A percentile compares a stretch with the other conserved stretches of the same genome.
Conservation (phyloP, 1,284 basidiomycete species). For the Trichosporon inkin region DNA sequence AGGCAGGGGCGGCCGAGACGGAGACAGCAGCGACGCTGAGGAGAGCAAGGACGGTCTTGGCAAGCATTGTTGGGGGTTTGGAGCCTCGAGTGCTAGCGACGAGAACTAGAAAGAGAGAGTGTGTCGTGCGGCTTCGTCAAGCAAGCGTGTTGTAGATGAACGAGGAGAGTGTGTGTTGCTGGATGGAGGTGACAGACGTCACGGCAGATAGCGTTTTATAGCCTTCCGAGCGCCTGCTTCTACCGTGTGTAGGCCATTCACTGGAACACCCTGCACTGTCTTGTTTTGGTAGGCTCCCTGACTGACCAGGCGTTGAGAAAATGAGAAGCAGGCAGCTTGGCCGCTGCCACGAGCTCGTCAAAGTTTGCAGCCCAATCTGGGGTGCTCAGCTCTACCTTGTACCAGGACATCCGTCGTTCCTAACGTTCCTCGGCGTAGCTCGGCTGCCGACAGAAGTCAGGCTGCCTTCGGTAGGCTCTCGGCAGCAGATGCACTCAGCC, state of each 20-base stretch:
- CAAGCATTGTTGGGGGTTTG: slow-evolving; percentile 19
- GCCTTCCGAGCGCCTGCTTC: neutral
- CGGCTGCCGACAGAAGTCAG: neutral
- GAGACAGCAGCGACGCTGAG: slow-evolving; percentile 27
- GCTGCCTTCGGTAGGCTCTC: neutral
- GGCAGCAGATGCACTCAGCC: neutral
- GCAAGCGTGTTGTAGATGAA: slow-evolving; percentile 5
- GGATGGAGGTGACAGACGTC: slow-evolving; percentile 3
- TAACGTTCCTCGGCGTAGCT: neutral
- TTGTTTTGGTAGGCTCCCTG: neutral
- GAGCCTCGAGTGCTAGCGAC: slow-evolving; percentile 5
- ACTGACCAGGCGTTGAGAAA: too few species aligned
- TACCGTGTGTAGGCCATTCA: neutral
- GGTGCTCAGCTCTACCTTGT: neutral
- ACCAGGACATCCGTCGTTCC: neutral
- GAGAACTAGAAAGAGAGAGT: slow-evolving; percentile 2
- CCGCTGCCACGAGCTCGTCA: neutral
- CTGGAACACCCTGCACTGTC: neutral
- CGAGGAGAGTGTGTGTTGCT: neutral
- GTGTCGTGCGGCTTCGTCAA: slow-evolving; percentile 10
- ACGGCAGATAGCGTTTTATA: slow-evolving; percentile 1
- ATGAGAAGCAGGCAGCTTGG: neutral
- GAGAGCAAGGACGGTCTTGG: slow-evolving; percentile 28
- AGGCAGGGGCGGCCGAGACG: slow-evolving; percentile 26
- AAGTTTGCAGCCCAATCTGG: neutral